Evolutionary conservation across 2,329 filamentous ascomycete genomes (phyloP).

Genomic region (Colletotrichum kahawae): DNA sequence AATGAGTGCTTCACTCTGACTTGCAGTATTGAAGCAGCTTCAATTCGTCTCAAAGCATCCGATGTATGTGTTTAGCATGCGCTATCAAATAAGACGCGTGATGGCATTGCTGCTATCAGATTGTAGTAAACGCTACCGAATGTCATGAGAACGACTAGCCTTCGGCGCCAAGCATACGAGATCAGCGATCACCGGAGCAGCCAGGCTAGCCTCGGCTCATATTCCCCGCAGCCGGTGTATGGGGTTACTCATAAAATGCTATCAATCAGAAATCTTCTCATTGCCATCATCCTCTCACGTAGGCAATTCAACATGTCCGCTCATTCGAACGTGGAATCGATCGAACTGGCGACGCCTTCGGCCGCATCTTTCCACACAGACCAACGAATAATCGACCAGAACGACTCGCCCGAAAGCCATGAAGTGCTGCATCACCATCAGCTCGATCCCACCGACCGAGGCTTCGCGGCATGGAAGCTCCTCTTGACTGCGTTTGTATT

Average conservation of each 20-base stretch:
- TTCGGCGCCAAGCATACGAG: neutral
- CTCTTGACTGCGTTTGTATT: conserved; percentile 31
- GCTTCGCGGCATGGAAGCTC: conserved; percentile 28
- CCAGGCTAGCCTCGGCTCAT: neutral
- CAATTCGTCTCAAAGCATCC: neutral
- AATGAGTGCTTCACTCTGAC: neutral
- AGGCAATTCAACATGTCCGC: neutral
- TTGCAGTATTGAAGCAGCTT: neutral
- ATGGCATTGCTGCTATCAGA: no score
- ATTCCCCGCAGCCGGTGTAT: neutral
- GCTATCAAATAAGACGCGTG: neutral
- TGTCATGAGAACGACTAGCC: neutral
- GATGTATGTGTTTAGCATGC: neutral
- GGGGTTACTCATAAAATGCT: neutral
- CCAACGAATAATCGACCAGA: neutral
- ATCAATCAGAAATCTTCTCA: neutral
- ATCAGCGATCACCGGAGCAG: neutral
- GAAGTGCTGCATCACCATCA: neutral
- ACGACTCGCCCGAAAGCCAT: neutral
- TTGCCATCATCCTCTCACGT: neutral
- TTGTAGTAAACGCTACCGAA: neutral
- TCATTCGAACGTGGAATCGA: neutral
- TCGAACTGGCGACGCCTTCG: neutral
- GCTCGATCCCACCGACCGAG: conserved; percentile 27
- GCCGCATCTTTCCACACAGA: neutral